phyloP scores from a whole-genome alignment of 2,329 filamentous ascomycete species.

The Dryadomyces quercivorus region DNA sequence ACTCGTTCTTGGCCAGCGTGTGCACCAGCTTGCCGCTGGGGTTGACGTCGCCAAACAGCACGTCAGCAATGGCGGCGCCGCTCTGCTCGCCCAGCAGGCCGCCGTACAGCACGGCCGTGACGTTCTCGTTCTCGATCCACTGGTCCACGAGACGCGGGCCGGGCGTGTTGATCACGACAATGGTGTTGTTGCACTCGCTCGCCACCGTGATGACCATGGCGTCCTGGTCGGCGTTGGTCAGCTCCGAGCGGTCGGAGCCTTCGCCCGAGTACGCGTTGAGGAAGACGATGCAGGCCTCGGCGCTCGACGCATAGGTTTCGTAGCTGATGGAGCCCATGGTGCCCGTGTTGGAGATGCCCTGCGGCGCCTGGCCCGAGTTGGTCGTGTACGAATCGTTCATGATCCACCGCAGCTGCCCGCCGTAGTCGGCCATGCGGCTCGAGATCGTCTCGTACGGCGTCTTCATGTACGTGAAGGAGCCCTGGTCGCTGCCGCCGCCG shows the following conservation, averaged over 20 bases:
- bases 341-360: not conserved
- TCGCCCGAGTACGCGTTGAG: conserved; percentile 35
- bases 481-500: conserved; percentile 46
- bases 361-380: conserved; percentile 37
- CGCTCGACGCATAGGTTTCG: conserved; percentile 22
- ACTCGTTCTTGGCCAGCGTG: conserved; percentile 49
- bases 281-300: conserved; percentile 72
- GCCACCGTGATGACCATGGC: conserved; percentile 19
- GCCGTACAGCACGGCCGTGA: conserved; percentile 55
- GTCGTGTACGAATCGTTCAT: not conserved
- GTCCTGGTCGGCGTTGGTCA: conserved; percentile 21
- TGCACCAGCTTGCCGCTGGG: conserved; percentile 55
- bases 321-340: not conserved
- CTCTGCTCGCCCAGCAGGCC: conserved; percentile 62
- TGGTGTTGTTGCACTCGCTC: conserved; percentile 43
- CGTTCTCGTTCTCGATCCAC: conserved; percentile 40
- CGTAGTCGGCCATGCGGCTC: not conserved
- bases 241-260: conserved; percentile 10
- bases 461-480: conserved; percentile 39
- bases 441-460: conserved; percentile 44
- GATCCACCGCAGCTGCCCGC: not conserved
- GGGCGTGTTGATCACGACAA: conserved; percentile 61
- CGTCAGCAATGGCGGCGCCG: conserved; percentile 55
- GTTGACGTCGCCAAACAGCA: conserved; percentile 49
- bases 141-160: conserved; percentile 48